Percentiles rank a stretch among this genome's conserved stretches.
These are phyloP conservation scores for Hypoxylon sp. DNA, from an alignment of 2,329 filamentous ascomycete genomes.

Conservation along the genomic window DNA sequence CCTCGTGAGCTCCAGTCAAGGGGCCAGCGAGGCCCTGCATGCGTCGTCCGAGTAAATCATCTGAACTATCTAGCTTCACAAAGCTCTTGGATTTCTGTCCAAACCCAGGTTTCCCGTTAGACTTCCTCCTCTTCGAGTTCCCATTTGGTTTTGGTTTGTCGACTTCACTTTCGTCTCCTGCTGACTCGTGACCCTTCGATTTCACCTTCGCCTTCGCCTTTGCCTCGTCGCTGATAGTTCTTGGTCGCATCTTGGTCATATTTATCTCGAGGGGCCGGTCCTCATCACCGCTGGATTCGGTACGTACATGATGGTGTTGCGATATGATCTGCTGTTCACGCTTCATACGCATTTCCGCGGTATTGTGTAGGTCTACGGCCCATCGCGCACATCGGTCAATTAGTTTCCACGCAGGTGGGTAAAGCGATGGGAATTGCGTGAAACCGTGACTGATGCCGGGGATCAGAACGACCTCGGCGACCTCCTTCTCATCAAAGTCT, in stretches of 20 bases:
- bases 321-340: conserved; percentile 44
- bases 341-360: conserved; percentile 61
- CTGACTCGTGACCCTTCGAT: conserved; percentile 38
- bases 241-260: conserved; percentile 65
- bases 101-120: conserved; percentile 48
- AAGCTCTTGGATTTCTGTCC: conserved; percentile 62
- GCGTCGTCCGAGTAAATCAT: conserved; percentile 69
- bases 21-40: conserved; percentile 72
- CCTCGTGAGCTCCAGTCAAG: conserved; percentile 64
- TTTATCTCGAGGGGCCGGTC: conserved; percentile 87
- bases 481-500: conserved; percentile 79
- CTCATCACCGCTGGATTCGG: conserved; percentile 81
- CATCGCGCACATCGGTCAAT: conserved; percentile 84
- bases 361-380: conserved; percentile 83
- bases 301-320: conserved; percentile 63
- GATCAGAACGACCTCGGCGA: conserved; percentile 86
- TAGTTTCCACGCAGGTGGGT: conserved; percentile 90
- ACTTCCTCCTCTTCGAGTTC: conserved; percentile 46
- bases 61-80: conserved; percentile 69
- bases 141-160: conserved; percentile 45
- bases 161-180: conserved; percentile 41
- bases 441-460: conserved; percentile 95
- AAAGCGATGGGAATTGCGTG: conserved; percentile 88
- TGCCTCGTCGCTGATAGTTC: conserved; percentile 50
- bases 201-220: conserved; percentile 38